Evolutionary conservation across 2,329 filamentous ascomycete species (phyloP).

Genomic region (Davidsoniella eucalypti): DNA sequence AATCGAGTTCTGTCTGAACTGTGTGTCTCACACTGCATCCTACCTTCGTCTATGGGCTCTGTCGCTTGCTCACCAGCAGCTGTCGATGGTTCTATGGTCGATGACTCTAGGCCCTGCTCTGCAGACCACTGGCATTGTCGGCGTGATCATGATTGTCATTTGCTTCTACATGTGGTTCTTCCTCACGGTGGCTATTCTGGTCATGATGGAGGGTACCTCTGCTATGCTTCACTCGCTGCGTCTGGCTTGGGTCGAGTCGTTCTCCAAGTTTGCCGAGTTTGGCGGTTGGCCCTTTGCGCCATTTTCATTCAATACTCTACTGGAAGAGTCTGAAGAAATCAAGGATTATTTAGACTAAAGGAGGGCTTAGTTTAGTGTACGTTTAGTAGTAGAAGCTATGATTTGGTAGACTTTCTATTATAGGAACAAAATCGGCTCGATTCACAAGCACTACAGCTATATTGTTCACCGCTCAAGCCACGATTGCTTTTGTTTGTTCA

Average conservation of each 20-base stretch:
- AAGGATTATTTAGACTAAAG: slow-evolving; percentile 36
- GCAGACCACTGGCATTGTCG: slow-evolving; percentile 43
- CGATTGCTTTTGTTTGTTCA: slow-evolving; percentile 1
- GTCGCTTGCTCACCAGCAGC: slow-evolving; percentile 93
- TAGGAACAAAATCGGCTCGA: too few relatives aligned
- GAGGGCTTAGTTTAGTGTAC: background rate
- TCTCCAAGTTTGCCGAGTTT: slow-evolving; percentile 94
- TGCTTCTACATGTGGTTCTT: slow-evolving; percentile 84
- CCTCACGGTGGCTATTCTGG: slow-evolving; percentile 54
- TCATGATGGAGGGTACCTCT: slow-evolving; percentile 90
- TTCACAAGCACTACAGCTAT: too few relatives aligned
- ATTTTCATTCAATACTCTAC: slow-evolving; percentile 68
- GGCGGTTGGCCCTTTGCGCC: slow-evolving; percentile 75
- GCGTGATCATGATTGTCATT: slow-evolving; percentile 65
- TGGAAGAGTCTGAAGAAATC: slow-evolving; percentile 64
- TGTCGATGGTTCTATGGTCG: slow-evolving; percentile 86
- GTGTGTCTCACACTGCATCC: slow-evolving; percentile 94
- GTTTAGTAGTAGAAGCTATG: too few relatives aligned
- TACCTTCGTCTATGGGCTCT: slow-evolving; percentile 97
- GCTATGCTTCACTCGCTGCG: slow-evolving; percentile 79
- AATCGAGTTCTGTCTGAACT: slow-evolving; percentile 98
- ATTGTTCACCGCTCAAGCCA: too few relatives aligned
- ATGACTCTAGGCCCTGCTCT: slow-evolving; percentile 85
- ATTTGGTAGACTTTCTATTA: too few relatives aligned
- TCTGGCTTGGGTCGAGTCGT: slow-evolving; percentile 92